Conservation (phyloP, 1,284 basidiomycete genomes). For the Neotropicomus parvogracilis region DNA sequence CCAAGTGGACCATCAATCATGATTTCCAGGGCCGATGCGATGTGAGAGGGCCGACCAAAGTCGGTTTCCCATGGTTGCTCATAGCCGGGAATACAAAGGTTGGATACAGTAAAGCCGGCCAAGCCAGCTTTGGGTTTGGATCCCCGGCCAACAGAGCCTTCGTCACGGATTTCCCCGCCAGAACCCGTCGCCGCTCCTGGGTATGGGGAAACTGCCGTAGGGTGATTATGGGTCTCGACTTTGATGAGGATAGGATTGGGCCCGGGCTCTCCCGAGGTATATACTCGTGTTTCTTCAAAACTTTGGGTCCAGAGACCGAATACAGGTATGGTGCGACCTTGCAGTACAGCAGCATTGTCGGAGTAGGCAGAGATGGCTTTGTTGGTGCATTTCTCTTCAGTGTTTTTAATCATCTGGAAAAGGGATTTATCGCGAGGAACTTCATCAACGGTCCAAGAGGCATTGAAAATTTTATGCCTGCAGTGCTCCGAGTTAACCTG, state of each 20-base stretch:
- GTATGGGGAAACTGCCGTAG: conserved; percentile 96
- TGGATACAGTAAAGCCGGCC: conserved; percentile 92
- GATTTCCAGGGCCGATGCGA: conserved; percentile 92
- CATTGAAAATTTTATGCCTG: conserved; percentile 99
- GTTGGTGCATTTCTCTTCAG: conserved; percentile 72
- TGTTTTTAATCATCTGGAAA: conserved; percentile 98
- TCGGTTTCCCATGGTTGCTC: conserved; percentile 90
- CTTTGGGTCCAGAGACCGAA: conserved; percentile 60
- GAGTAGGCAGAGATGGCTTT: conserved; percentile 96
- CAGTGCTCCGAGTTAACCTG: conserved; percentile 99
- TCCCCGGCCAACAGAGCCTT: conserved; percentile 92
- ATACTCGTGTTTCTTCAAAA: conserved; percentile 39
- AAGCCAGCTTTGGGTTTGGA: conserved; percentile 97
- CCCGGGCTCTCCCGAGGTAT: conserved; percentile 56
- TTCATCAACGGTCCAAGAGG: conserved; percentile 89
- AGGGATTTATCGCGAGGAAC: conserved; percentile 70
- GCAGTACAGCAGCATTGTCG: conserved; percentile 95
- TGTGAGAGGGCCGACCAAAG: conserved; percentile 87
- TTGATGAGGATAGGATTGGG: conserved; percentile 93
- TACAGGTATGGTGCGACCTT: conserved; percentile 76
- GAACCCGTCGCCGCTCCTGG: conserved; percentile 97
- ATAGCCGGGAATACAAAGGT: conserved; percentile 86
- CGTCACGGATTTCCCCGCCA: conserved; percentile 97
- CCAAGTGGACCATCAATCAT: conserved; percentile 97
- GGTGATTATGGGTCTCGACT: conserved; percentile 99